Percentiles rank a stretch among this genome's conserved stretches.
Conservation (phyloP, 495 filamentous ascomycete species). For the Jackrogersella minutella region DNA sequence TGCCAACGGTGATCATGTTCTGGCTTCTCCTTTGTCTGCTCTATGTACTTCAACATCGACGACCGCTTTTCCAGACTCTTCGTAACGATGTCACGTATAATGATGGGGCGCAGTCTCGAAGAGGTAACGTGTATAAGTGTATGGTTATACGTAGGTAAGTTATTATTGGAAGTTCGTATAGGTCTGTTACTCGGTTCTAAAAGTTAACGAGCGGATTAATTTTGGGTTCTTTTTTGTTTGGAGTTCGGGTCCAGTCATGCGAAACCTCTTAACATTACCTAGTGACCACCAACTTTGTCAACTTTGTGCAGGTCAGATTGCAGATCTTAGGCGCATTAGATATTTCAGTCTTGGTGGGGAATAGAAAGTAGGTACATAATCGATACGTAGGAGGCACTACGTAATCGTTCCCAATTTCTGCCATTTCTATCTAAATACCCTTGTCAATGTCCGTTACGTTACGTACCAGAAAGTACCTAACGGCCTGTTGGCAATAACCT, state of each 20-base stretch:
- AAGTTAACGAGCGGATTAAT: slow-evolving; percentile 22
- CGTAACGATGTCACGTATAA: slow-evolving; percentile 15
- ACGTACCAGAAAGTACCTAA: slow-evolving; percentile 1
- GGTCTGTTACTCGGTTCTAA: slow-evolving; percentile 3
- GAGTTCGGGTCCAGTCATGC: slow-evolving; percentile 25
- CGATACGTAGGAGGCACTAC: slow-evolving; percentile 25
- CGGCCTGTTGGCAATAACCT: neutral
- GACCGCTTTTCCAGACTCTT: neutral
- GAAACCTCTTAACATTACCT: slow-evolving; percentile 26
- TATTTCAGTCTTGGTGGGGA: neutral
- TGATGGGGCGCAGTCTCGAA: slow-evolving; percentile 11
- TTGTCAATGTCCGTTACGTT: slow-evolving; percentile 1
- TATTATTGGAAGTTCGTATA: slow-evolving; percentile 13
- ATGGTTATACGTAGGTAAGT: slow-evolving; percentile 10
- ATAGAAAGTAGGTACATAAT: slow-evolving; percentile 6
- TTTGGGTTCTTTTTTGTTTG: slow-evolving; percentile 25
- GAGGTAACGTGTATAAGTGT: slow-evolving; percentile 22
- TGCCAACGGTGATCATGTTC: slow-evolving; percentile 31
- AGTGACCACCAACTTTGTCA: too few relatives aligned
- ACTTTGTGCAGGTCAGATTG: slow-evolving; percentile 17
- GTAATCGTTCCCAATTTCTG: slow-evolving; percentile 14
- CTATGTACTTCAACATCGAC: slow-evolving; percentile 8
- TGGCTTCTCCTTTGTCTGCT: slow-evolving; percentile 14
- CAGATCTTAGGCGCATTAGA: slow-evolving; percentile 23
- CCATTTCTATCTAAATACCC: neutral